Evolutionary conservation across 805 yeast species (phyloP), one percentile per base, ranked within the genome.

Genomic region (Ogataea trehaloabstinens): DNA sequence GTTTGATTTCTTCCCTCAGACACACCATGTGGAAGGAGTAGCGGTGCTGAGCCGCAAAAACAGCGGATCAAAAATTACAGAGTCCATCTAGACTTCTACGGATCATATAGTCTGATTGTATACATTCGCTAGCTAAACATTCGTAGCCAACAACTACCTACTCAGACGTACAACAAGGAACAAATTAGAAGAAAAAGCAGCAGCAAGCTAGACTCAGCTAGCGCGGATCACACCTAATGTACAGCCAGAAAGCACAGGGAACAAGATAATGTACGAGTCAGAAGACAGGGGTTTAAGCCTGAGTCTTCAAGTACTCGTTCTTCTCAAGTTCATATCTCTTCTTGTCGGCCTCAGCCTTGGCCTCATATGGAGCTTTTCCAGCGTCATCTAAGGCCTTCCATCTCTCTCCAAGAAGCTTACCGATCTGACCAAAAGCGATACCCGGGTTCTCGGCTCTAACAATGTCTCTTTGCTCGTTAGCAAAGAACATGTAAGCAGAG

Each of bases 401-500:
- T 70, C 77, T 85, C 68, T 89, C 96, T 67, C 99, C 99, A 59
- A 93, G 80, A 46, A 88, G 67, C 69, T 84, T 88, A 63, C 98
- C 98, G 51, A 93, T 91, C 71, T 89, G 95, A 53, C 95, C 99
- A 60, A 93, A 93, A 30, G 90, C 71, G 55, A 90, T 85, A 64
- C 95, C 96, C 58, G 98, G 97, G 77, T 91, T 88, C 67, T 90
- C 98, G 47, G 91, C 82, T 67, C 95, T 82, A 53, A 93, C 96
- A 49, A 80, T 78, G 69, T 91, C 97, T 76, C 99, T 90, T 78
- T 86, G 85, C 62, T 89, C 97, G 65, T 88, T 89, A 56, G 99
- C 98, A 63, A 90, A 93, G 80, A 87, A 91, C 98, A 93, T 90
- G 82, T 91, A 93, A 35, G 98, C 96, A 45, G 97, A 88, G 64